These are phyloP conservation scores for Suillus spraguei DNA, from an alignment of 768 basidiomycete species.

Conservation along the genomic window DNA sequence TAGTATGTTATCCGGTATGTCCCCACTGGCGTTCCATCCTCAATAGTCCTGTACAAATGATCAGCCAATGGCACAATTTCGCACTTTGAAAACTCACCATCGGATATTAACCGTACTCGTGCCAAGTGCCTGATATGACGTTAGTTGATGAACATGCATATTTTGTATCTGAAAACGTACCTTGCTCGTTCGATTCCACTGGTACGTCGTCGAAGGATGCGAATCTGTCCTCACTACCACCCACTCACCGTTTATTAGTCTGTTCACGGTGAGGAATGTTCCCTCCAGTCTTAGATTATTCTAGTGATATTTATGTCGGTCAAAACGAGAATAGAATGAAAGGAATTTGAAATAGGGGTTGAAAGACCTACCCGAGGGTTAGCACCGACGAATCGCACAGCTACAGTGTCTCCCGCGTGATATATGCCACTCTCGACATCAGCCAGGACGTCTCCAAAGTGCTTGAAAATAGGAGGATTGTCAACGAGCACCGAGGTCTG, in stretches of 20 bases:
- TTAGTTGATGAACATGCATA: slow-evolving; percentile 4
- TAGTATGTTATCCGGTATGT: slow-evolving; percentile 72
- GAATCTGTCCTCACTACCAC: slow-evolving; percentile 67
- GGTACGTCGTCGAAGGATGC: slow-evolving; percentile 72
- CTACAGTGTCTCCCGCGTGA: slow-evolving; percentile 57
- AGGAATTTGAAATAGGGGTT: background rate
- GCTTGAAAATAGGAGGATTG: slow-evolving; percentile 52
- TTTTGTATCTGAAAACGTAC: slow-evolving; percentile 35
- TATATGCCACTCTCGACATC: slow-evolving; percentile 58
- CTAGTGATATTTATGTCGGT: slow-evolving; percentile 36
- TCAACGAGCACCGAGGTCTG: slow-evolving; percentile 69
- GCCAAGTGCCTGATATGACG: slow-evolving; percentile 48
- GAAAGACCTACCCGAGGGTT: slow-evolving; percentile 64
- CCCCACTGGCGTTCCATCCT: slow-evolving; percentile 64
- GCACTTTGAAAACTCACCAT: slow-evolving; percentile 46
- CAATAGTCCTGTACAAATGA: slow-evolving; percentile 54
- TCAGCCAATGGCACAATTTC: background rate
- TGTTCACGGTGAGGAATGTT: slow-evolving; percentile 73
- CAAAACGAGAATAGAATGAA: too few species aligned
- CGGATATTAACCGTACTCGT: slow-evolving; percentile 67
- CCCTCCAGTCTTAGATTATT: slow-evolving; percentile 77
- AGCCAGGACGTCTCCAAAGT: slow-evolving; percentile 61
- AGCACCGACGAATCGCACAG: slow-evolving; percentile 70
- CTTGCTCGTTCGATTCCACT: slow-evolving; percentile 61
- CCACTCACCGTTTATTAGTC: slow-evolving; percentile 52